Evolutionary conservation across 306 rosid species (phyloP), one percentile per base, ranked within the genome.

Genomic region (Malus sylvestris): DNA sequence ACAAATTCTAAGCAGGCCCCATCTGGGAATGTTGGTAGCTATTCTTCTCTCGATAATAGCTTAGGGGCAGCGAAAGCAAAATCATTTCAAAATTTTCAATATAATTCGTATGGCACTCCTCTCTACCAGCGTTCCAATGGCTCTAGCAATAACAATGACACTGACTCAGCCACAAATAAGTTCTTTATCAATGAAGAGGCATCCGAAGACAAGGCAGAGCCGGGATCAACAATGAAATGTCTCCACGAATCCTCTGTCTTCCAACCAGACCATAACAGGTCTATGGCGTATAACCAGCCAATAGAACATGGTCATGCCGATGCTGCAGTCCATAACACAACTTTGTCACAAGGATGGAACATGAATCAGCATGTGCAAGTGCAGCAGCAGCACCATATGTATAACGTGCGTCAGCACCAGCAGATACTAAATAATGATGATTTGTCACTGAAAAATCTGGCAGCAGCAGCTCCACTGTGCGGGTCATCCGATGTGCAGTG

Each of bases 1-100:
- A 53, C 87, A 80, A 83, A 85, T 65, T 83, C 88, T 71, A 80
- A 81, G 75, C 90, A 80, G 89, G 82, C 83, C 71, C 86, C 75
- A 71, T 61, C 80, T 10, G 88, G 83, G 79, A 83, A 87, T 79
- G 74, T 75, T 2, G 85, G 77, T 49, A 85, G 96, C 76, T 88
- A 81, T 79, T 82, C 90, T 70, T 79, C 85, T 12, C 81, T 63
- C 23, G 88, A 81, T 73, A 84, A 87, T 71, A 77, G 80, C 80
- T 78, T 83, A 23, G 79, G 72, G 78, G 87, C 87, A 69, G 83
- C 75, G 2, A 85, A 79, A 57, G 78, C 79, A 35, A 88, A 79
- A 67, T 74, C 75, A 49, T 20, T 27, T 6, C 81, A 57, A 70
- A 77, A 80, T 76, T 82, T 82, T 46, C 84, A 76, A 78, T 86